A percentile compares a stretch with the other conserved stretches of the same genome.
Evolutionary conservation across 2,329 filamentous ascomycete genomes (phyloP).

Genomic region (Sarocladiaceae sp.): DNA sequence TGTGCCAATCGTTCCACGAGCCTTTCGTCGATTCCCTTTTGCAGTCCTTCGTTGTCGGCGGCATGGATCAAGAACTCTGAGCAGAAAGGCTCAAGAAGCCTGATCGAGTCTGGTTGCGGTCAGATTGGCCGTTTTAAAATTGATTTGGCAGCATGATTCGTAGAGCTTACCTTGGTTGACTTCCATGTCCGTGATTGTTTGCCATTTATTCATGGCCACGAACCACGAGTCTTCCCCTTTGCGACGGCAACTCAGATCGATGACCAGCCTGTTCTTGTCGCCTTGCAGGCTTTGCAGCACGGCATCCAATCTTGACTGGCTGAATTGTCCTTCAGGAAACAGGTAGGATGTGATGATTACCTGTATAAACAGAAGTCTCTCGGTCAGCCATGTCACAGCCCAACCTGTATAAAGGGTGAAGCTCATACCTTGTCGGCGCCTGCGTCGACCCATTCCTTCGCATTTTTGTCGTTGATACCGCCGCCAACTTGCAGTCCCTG

Average conservation of each 20-base stretch:
- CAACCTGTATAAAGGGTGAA: background rate
- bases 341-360: constrained; percentile 96
- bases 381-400: background rate
- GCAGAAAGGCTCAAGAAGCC: constrained; percentile 79
- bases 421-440: constrained; percentile 77
- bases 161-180: constrained; percentile 65
- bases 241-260: constrained; percentile 86
- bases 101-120: constrained; percentile 61
- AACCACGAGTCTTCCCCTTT: constrained; percentile 71
- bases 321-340: constrained; percentile 80
- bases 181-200: constrained; percentile 95
- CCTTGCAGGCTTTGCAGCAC: constrained; percentile 67
- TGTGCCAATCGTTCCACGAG: constrained; percentile 69
- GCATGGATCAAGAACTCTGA: constrained; percentile 96
- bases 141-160: background rate
- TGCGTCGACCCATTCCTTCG: constrained; percentile 74
- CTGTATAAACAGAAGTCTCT: constrained; percentile 49
- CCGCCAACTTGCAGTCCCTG: constrained; percentile 81
- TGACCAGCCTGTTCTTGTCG: constrained; percentile 76
- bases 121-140: constrained; percentile 5
- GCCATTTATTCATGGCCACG: constrained; percentile 99
- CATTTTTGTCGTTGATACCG: constrained; percentile 85
- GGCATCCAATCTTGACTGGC: constrained; percentile 64
- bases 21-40: constrained; percentile 82
- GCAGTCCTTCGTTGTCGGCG: constrained; percentile 91